Percentiles rank a stretch among this genome's conserved stretches.
These are phyloP conservation scores for Gastrodia elata DNA, from an alignment of 106 monocot genomes.

Conservation along the genomic window DNA sequence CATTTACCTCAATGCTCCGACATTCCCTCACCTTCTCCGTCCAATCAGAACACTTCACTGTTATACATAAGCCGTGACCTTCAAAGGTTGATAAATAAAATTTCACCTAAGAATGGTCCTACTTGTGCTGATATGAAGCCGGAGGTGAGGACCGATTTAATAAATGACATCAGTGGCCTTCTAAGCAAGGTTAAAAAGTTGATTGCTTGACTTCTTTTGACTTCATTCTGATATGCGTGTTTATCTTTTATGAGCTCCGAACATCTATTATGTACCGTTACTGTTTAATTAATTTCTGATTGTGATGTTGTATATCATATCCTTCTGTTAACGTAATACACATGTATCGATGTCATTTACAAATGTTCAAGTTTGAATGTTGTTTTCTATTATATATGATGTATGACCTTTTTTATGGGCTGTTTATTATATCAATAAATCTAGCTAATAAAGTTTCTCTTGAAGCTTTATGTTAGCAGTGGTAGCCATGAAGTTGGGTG, in stretches of 20 bases:
- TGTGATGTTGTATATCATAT: not conserved
- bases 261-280: slow-evolving; percentile 2
- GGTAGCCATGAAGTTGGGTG: not conserved
- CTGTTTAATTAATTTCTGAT: not conserved
- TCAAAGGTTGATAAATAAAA: slow-evolving; percentile 1
- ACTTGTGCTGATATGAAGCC: not conserved
- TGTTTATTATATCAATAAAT: no score
- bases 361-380: not conserved
- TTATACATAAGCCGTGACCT: not conserved
- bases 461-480: not conserved
- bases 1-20: not conserved
- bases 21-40: not conserved
- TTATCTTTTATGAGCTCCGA: not conserved
- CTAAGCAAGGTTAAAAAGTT: slow-evolving; percentile 8
- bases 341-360: not conserved
- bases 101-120: not conserved
- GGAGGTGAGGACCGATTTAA: not conserved
- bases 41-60: not conserved
- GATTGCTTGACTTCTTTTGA: not conserved
- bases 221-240: not conserved
- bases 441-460: no score
- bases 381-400: not conserved
- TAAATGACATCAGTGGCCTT: slow-evolving; percentile 5
- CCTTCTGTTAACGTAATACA: not conserved
- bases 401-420: not conserved